phyloP scores from a whole-genome alignment of 2,329 filamentous ascomycete species.

The Monascus ruber region DNA sequence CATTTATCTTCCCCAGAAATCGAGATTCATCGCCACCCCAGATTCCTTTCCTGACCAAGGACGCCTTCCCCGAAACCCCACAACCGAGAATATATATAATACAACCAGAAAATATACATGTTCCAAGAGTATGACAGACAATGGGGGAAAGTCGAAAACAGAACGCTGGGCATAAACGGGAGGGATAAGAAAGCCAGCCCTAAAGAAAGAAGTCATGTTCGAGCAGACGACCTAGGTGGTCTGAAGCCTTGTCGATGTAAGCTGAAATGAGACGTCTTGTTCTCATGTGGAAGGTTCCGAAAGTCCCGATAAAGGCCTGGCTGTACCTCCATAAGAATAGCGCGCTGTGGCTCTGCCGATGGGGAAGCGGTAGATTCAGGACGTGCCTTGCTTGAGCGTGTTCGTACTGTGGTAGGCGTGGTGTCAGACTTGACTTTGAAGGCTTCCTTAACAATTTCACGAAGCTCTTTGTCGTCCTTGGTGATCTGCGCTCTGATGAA shows the following conservation, averaged over 20 bases:
- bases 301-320: slow-evolving; percentile 24
- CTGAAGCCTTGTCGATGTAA: slow-evolving; percentile 19
- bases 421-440: slow-evolving; percentile 27
- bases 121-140: too few species aligned
- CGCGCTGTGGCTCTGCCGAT: slow-evolving; percentile 31
- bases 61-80: too few species aligned
- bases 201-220: slow-evolving; percentile 10
- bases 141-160: too few species aligned
- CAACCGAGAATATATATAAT: too few species aligned
- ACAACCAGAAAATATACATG: too few species aligned
- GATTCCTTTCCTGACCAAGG: too few species aligned
- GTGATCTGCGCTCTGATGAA: slow-evolving; percentile 82
- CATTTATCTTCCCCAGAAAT: too few species aligned
- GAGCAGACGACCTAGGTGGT: slow-evolving; percentile 21
- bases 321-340: slow-evolving; percentile 34
- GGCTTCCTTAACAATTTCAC: slow-evolving; percentile 55
- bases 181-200: too few species aligned
- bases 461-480: slow-evolving; percentile 60
- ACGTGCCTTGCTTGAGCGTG: slow-evolving; percentile 13
- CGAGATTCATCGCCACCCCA: too few species aligned
- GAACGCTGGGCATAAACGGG: too few species aligned
- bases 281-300: slow-evolving; percentile 13
- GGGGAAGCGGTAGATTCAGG: slow-evolving; percentile 16
- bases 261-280: slow-evolving; percentile 20
- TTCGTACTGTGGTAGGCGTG: slow-evolving; percentile 8